Evolutionary conservation across 2,329 filamentous ascomycete genomes (phyloP).

Genomic region (Colletotrichum zoysiae): DNA sequence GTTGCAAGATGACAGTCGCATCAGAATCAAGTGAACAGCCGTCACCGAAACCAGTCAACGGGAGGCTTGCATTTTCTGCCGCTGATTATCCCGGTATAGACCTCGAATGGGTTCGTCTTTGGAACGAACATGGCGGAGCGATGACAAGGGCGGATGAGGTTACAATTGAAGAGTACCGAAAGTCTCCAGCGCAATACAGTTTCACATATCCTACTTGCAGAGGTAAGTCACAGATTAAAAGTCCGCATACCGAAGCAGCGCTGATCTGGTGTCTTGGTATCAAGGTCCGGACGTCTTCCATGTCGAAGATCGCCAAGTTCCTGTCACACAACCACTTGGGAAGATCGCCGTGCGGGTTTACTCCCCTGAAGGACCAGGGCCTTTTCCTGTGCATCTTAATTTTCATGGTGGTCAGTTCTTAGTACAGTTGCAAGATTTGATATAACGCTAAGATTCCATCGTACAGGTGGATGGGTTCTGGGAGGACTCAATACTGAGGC

Average conservation of each 20-base stretch:
- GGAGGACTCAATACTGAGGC: constrained; percentile 46
- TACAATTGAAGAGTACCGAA: constrained; percentile 46
- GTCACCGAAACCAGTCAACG: neutral
- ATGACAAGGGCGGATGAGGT: constrained; percentile 48
- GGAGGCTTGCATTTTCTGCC: constrained; percentile 21
- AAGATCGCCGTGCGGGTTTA: constrained; percentile 46
- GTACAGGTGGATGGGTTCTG: constrained; percentile 46
- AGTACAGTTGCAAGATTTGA: too few species aligned
- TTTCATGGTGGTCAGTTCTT: constrained; percentile 44
- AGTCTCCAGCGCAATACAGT: constrained; percentile 46
- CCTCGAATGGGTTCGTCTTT: constrained; percentile 47
- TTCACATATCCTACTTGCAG: constrained; percentile 48
- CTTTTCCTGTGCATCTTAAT: constrained; percentile 46
- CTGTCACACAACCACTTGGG: constrained; percentile 45
- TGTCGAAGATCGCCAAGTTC: constrained; percentile 41
- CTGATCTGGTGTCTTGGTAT: rapidly evolving
- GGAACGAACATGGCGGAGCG: constrained; percentile 47
- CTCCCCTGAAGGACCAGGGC: constrained; percentile 46
- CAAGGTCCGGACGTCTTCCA: constrained; percentile 29
- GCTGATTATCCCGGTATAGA: constrained; percentile 45
- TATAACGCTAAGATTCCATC: neutral
- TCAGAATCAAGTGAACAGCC: neutral
- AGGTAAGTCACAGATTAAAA: constrained; percentile 15
- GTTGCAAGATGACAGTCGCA: constrained; percentile 14
- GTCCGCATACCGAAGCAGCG: rapidly evolving